Conservation (phyloP, 495 filamentous ascomycete genomes). For the Hyaloscypha hepaticicola region DNA sequence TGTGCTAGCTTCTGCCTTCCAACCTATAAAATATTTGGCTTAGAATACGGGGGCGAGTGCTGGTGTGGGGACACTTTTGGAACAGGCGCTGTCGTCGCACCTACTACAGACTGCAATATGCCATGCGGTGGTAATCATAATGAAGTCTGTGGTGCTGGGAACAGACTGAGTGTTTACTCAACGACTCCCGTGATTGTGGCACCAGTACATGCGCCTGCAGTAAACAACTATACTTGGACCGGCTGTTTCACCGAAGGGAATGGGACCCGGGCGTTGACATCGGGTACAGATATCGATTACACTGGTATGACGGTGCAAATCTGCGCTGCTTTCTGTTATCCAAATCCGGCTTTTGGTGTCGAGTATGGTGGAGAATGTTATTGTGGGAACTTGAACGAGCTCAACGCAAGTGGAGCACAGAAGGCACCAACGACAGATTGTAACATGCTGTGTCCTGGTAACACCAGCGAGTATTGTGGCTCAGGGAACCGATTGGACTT, state of each 20-base stretch:
- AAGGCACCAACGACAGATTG: constrained; percentile 49
- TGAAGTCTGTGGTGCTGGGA: not conserved
- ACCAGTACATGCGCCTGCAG: too few relatives aligned
- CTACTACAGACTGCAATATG: not conserved
- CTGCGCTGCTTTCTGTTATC: too few relatives aligned
- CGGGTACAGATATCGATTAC: too few relatives aligned
- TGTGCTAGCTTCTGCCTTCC: not conserved
- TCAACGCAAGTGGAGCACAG: not conserved
- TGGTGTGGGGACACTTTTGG: not conserved
- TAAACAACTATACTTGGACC: too few relatives aligned
- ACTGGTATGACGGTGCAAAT: too few relatives aligned
- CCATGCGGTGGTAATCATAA: not conserved
- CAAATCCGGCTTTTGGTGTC: constrained; percentile 40
- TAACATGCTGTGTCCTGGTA: constrained; percentile 54
- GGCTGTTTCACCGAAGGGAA: too few relatives aligned
- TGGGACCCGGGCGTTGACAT: too few relatives aligned
- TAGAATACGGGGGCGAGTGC: not conserved
- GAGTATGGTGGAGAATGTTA: constrained; percentile 45
- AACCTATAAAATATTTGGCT: not conserved
- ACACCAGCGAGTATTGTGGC: constrained; percentile 53
- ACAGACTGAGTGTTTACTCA: too few relatives aligned
- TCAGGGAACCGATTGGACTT: constrained; percentile 50
- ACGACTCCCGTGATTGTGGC: too few relatives aligned
- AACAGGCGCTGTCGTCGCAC: not conserved
- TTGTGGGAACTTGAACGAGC: constrained; percentile 16